Conservation (phyloP, 1,139 yeast species). For the Suzukiozyma palmioleophila region DNA sequence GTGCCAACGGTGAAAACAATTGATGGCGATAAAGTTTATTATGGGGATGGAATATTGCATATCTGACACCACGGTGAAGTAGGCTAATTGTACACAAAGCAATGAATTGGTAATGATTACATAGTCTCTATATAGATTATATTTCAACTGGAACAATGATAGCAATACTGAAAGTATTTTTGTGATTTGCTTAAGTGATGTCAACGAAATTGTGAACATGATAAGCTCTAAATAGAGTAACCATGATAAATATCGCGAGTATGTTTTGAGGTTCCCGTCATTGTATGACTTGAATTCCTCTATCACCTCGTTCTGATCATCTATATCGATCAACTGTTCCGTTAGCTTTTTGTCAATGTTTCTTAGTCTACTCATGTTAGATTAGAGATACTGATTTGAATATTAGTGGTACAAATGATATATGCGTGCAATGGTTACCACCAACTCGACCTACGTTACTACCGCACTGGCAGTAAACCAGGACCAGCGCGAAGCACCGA, state of each 20-base stretch:
- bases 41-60: background rate
- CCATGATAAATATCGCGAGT: background rate
- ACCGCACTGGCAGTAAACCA: no score
- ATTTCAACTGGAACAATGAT: constrained; percentile 3
- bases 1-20: constrained; percentile 1
- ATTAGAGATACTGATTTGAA: background rate
- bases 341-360: constrained; percentile 2
- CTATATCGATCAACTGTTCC: constrained; percentile 3
- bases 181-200: background rate
- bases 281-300: background rate
- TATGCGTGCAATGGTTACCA: no score
- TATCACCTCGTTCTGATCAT: constrained; percentile 2
- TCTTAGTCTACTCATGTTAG: constrained; percentile 1
- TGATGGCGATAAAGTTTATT: background rate
- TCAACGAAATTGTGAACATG: background rate
- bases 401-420: background rate
- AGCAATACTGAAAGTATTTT: background rate
- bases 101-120: background rate
- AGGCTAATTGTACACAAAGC: background rate
- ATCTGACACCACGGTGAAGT: background rate
- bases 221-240: background rate
- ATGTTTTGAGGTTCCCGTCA: background rate
- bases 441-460: no score
- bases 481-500: no score
- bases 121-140: background rate